Evolutionary conservation across 345 rosid species (phyloP), one percentile per base, ranked within the genome.

Genomic region (Eucalyptus erythrocorys): DNA sequence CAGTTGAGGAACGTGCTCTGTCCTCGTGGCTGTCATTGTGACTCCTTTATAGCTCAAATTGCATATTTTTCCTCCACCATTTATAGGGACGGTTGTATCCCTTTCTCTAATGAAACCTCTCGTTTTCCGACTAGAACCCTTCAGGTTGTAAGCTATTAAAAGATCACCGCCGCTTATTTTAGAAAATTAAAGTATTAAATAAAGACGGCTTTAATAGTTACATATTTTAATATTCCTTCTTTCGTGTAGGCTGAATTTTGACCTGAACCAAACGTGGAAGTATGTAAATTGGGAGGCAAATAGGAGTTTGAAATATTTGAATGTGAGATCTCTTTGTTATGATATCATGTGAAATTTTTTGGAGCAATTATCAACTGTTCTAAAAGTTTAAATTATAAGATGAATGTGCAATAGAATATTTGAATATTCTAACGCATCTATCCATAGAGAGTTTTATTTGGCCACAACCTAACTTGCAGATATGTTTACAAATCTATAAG

Each of bases 281-380:
- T 66, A 66, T 15, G 40, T 32, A 66, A 66, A 32, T 66, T 1
- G 40, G 40, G 37, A 32, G 79, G 40, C 37, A 15, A 64, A 32
- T 32, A 15, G 0, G 11, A 17, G 22, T 10, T n/a, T 66, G 10
- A 17, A 66, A 15, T 4, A 66, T 66, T 66, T 66, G 40, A 66
- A 32, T 15, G 19, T 9, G 37, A 3, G 21, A 32, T 19, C 21
- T 7, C 5, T 55, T 34, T 32, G 17, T 11, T 1, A 2, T n/a
- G 79, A 4, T 66, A 15, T n/a, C 6, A 66, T n/a, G 42, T 4
- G 42, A 66, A 15, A 15, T 71, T 71, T 34, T 9, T 40, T 34
- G 2, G 4, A 34, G 21, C 6, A 2, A 34, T 10, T 4, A 34
- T 1, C 4, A 34, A 68, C 4, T 5, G 26, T 5, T 71, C 26